These are phyloP conservation scores for Drechslerella coelobrocha DNA, from an alignment of 2,329 filamentous ascomycete species.

Conservation along the genomic window DNA sequence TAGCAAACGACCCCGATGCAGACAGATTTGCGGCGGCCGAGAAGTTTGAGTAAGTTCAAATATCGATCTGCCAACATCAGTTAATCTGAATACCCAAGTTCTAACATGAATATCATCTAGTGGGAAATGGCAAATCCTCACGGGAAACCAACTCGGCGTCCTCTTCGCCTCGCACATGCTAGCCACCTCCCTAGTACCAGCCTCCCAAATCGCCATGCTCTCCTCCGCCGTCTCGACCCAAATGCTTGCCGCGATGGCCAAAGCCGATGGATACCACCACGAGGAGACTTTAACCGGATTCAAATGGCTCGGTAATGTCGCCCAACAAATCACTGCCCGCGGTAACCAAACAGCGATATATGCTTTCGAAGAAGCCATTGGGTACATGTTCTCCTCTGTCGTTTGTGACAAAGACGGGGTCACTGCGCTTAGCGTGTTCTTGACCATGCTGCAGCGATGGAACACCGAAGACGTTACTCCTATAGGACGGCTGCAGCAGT, in stretches of 20 bases:
- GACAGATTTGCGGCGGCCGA: conserved; percentile 70
- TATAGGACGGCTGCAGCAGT: conserved; percentile 64
- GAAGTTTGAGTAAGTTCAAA: conserved; percentile 59
- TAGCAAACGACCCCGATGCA: conserved; percentile 71
- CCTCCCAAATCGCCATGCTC: conserved; percentile 64
- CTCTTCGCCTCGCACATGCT: conserved; percentile 67
- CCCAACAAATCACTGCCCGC: conserved; percentile 61
- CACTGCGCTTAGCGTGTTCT: conserved; percentile 67
- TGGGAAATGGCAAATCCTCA: conserved; percentile 67
- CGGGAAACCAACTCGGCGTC: conserved; percentile 70
- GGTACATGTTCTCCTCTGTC: conserved; percentile 70
- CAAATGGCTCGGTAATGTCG: conserved; percentile 72
- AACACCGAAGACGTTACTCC: conserved; percentile 66
- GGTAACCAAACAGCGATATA: conserved; percentile 64
- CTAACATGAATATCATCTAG: conserved; percentile 51
- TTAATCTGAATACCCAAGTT: not conserved
- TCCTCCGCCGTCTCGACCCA: conserved; percentile 70
- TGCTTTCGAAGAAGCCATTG: conserved; percentile 71
- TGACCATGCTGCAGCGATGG: conserved; percentile 58
- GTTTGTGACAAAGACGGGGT: conserved; percentile 72
- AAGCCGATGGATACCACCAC: conserved; percentile 65
- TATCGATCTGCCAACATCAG: conserved; percentile 54
- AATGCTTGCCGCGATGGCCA: conserved; percentile 68
- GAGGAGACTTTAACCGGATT: conserved; percentile 71
- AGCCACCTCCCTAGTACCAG: conserved; percentile 56